Conservation (phyloP, 2,329 filamentous ascomycete genomes). For the Coniochaeta pulveracea region DNA sequence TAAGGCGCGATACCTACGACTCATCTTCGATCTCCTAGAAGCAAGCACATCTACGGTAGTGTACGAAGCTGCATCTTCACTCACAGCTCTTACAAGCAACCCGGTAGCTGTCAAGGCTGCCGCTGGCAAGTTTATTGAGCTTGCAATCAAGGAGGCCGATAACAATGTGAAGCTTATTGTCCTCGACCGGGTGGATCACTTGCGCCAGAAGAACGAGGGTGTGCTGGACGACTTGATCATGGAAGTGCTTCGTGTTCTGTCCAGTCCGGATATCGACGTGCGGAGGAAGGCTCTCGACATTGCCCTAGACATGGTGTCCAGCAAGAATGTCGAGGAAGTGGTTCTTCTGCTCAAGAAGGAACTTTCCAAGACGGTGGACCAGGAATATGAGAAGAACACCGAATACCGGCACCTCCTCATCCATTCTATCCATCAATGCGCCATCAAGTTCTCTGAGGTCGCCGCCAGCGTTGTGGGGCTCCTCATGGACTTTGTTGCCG, state of each 20-base stretch:
- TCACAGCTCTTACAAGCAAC: conserved; percentile 90
- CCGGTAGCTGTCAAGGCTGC: conserved; percentile 96
- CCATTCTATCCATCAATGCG: conserved; percentile 94
- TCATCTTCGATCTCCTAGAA: conserved; percentile 95
- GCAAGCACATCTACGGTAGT: conserved; percentile 89
- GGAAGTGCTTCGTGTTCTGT: conserved; percentile 91
- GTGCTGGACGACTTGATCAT: conserved; percentile 89
- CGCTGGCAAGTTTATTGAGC: conserved; percentile 89
- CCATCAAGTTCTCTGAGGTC: conserved; percentile 98
- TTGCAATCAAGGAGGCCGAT: conserved; percentile 94
- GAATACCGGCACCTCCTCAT: conserved; percentile 94
- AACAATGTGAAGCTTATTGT: conserved; percentile 99
- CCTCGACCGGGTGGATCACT: conserved; percentile 72
- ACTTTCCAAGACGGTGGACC: conserved; percentile 91
- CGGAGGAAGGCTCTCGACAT: conserved; percentile 82
- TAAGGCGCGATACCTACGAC: conserved; percentile 75
- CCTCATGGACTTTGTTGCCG: conserved; percentile 97
- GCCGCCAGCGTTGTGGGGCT: conserved; percentile 92
- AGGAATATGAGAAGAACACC: conserved; percentile 96
- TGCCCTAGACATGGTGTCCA: conserved; percentile 94
- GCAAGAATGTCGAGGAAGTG: conserved; percentile 97
- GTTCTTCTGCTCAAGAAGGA: conserved; percentile 96
- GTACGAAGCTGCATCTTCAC: conserved; percentile 91
- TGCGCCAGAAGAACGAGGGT: conserved; percentile 64
- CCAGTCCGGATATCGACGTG: conserved; percentile 92